A percentile compares a stretch with the other conserved stretches of the same genome.
Evolutionary conservation across 768 basidiomycete species (phyloP).

Genomic region (Mycena capillaripes): DNA sequence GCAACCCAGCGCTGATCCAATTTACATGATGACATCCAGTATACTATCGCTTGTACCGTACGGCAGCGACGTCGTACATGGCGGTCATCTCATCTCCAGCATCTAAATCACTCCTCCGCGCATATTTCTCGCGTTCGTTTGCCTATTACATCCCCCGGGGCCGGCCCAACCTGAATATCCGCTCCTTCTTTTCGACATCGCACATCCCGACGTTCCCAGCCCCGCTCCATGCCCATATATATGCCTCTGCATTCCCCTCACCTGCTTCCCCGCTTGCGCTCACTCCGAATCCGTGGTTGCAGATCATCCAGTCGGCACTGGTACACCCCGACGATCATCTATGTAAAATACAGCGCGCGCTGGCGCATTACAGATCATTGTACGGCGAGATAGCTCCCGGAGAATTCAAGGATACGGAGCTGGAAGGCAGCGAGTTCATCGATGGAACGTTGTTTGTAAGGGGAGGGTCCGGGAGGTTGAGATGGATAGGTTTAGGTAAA

Average conservation of each 20-base stretch:
- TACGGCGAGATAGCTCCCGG: conserved; percentile 58
- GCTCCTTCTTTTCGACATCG: conserved; percentile 29
- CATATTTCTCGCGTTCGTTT: conserved; percentile 29
- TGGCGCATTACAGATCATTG: conserved; percentile 49
- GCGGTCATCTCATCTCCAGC: conserved; percentile 24
- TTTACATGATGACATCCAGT: not conserved
- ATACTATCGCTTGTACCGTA: conserved; percentile 1
- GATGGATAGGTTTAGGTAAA: conserved; percentile 31
- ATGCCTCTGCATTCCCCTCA: conserved; percentile 21
- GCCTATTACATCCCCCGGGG: conserved; percentile 25
- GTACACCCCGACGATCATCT: conserved; percentile 53
- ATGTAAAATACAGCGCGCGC: conserved; percentile 53
- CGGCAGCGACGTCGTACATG: conserved; percentile 34
- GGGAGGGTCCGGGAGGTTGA: conserved; percentile 56
- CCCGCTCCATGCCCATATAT: conserved; percentile 27
- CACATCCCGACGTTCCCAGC: conserved; percentile 35
- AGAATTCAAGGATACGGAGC: conserved; percentile 49
- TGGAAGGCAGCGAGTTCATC: conserved; percentile 64
- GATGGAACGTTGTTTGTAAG: conserved; percentile 78
- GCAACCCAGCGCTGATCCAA: not conserved
- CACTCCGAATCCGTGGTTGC: conserved; percentile 56
- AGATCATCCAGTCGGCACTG: conserved; percentile 54
- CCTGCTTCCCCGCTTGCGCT: conserved; percentile 30
- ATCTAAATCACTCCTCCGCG: conserved; percentile 30
- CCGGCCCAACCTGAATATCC: conserved; percentile 16